These are phyloP conservation scores for Diplocarpon rosae DNA, from an alignment of 2,329 filamentous ascomycete species.

Conservation along the genomic window DNA sequence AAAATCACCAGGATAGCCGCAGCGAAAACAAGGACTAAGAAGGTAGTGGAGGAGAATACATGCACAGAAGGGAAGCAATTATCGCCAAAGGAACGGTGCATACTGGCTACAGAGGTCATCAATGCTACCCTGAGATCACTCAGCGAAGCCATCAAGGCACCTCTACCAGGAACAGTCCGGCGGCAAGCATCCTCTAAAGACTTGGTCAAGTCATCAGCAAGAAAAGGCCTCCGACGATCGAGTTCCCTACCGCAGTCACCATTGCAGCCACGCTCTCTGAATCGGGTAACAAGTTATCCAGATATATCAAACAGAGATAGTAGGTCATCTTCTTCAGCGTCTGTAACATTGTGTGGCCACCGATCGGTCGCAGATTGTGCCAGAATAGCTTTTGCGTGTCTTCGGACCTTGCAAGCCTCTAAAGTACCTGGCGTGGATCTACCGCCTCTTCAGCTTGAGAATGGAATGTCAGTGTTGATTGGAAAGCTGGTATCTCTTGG, in stretches of 20 bases:
- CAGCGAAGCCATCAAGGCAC: conserved; percentile 50
- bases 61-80: conserved; percentile 30
- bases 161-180: conserved; percentile 11
- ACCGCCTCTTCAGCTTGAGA: conserved; percentile 59
- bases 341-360: conserved; percentile 23
- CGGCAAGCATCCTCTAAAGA: conserved; percentile 26
- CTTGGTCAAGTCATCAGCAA: conserved; percentile 29
- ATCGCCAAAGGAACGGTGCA: conserved; percentile 48
- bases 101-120: conserved; percentile 61
- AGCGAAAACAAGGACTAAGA: conserved; percentile 15
- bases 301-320: conserved; percentile 35
- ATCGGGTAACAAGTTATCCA: conserved; percentile 49
- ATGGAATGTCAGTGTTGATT: conserved; percentile 58
- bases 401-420: conserved; percentile 44
- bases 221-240: conserved; percentile 40
- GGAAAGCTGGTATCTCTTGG: conserved; percentile 54
- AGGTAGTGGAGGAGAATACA: conserved; percentile 26
- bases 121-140: conserved; percentile 60
- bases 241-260: conserved; percentile 48
- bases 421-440: conserved; percentile 41
- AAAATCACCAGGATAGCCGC: conserved; percentile 20
- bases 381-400: conserved; percentile 52
- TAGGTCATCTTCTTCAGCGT: conserved; percentile 30
- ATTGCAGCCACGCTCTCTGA: conserved; percentile 48
- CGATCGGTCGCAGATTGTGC: conserved; percentile 47